A percentile compares a stretch with the other conserved stretches of the same genome.
phyloP scores from a whole-genome alignment of 2,329 filamentous ascomycete species.

The Xylaria sp. region DNA sequence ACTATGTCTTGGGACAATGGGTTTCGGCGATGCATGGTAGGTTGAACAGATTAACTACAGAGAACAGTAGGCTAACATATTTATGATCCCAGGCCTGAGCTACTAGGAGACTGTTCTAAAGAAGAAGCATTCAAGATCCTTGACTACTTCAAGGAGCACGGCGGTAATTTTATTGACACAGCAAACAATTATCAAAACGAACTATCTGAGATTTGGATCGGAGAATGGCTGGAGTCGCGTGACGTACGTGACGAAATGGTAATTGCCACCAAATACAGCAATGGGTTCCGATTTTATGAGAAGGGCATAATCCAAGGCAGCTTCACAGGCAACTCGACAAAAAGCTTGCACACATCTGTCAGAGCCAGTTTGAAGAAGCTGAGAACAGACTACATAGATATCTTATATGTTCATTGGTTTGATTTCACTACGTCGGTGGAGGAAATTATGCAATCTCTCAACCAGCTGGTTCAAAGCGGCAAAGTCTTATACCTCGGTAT shows the following conservation, averaged over 20 bases:
- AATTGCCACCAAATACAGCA: constrained; percentile 38
- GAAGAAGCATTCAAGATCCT: constrained; percentile 20
- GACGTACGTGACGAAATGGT: constrained; percentile 72
- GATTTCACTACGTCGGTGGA: constrained; percentile 22
- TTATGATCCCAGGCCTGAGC: constrained; percentile 5
- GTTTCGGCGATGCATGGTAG: constrained; percentile 19
- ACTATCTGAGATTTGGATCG: constrained; percentile 72
- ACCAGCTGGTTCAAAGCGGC: constrained; percentile 62
- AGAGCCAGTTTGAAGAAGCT: constrained; percentile 66
- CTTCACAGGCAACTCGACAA: constrained; percentile 67
- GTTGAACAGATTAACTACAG: not conserved
- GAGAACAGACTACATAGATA: constrained; percentile 74
- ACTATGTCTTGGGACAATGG: constrained; percentile 19
- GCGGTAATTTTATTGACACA: constrained; percentile 78
- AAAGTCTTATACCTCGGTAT: constrained; percentile 59
- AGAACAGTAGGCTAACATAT: not conserved
- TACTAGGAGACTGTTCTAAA: constrained; percentile 21
- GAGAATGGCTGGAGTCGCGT: constrained; percentile 74
- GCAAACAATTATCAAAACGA: constrained; percentile 73
- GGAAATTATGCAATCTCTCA: constrained; percentile 58
- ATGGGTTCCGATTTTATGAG: not conserved
- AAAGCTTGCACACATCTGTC: constrained; percentile 66
- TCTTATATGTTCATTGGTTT: constrained; percentile 50
- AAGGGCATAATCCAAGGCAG: constrained; percentile 54
- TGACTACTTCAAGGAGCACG: constrained; percentile 11